phyloP scores from a whole-genome alignment of 352 stramenopile species.

The Globisporangium abappressorium region DNA sequence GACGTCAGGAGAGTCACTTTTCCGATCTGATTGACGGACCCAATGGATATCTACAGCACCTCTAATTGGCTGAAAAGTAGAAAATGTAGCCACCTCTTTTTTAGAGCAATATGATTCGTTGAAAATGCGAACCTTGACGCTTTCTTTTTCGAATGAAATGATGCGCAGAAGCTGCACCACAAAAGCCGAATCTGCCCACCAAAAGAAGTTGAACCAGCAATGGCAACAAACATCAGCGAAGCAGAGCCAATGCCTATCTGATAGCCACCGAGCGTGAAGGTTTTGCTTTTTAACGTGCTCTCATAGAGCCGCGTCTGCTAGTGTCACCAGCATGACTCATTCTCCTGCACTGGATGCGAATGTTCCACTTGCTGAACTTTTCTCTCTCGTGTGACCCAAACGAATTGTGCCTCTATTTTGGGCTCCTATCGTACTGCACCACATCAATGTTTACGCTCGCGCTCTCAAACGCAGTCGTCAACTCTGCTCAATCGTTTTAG shows the following conservation, averaged over 20 bases:
- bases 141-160: not conserved
- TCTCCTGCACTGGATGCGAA: too few species aligned
- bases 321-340: too few species aligned
- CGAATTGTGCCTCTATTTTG: not conserved
- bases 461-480: not conserved
- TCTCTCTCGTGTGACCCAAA: not conserved
- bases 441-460: not conserved
- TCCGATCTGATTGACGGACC: not conserved
- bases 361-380: not conserved
- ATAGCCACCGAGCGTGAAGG: too few species aligned
- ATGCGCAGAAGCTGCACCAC: not conserved
- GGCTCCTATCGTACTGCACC: not conserved
- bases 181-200: too few species aligned
- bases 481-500: not conserved
- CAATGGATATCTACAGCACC: not conserved
- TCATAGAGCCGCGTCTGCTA: too few species aligned
- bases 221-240: not conserved
- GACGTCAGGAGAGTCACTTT: not conserved
- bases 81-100: slow-evolving; percentile 12
- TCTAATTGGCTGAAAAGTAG: slow-evolving; percentile 9
- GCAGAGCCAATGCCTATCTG: too few species aligned
- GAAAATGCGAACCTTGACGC: not conserved
- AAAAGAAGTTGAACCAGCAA: too few species aligned
- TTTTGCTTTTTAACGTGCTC: too few species aligned
- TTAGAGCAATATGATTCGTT: not conserved